phyloP scores from a whole-genome alignment of 2,329 filamentous ascomycete species.

The Neophaeococcomyces aloes region DNA sequence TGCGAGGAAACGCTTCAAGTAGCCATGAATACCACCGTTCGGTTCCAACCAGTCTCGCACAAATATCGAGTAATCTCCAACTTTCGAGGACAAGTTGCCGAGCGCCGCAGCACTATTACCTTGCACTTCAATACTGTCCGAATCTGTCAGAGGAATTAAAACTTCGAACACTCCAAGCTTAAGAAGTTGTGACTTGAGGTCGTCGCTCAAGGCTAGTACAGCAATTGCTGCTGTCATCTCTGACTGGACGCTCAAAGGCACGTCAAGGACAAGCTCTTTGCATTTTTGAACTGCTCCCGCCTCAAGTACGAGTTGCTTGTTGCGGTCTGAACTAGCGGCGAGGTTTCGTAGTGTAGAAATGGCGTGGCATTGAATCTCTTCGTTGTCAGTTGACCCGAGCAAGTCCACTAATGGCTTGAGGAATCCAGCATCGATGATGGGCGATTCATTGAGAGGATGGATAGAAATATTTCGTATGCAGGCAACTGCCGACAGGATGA shows the following conservation, averaged over 20 bases:
- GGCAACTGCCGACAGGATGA: conserved; percentile 92
- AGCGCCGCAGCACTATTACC: conserved; percentile 94
- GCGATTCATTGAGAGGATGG: conserved; percentile 92
- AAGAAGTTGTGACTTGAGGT: conserved; percentile 82
- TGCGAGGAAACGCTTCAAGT: conserved; percentile 81
- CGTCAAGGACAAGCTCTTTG: conserved; percentile 89
- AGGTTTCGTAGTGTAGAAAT: conserved; percentile 94
- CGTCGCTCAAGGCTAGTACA: conserved; percentile 87
- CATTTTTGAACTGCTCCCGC: conserved; percentile 96
- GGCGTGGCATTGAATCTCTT: conserved; percentile 97
- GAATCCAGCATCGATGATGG: conserved; percentile 96
- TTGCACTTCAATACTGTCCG: conserved; percentile 92
- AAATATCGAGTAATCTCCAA: conserved; percentile 94
- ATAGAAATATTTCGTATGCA: conserved; percentile 99
- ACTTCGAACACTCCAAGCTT: conserved; percentile 94
- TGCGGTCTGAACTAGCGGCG: conserved; percentile 90
- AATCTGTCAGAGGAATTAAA: conserved; percentile 87
- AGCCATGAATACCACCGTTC: conserved; percentile 88
- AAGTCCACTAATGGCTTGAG: conserved; percentile 87
- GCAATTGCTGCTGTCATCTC: conserved; percentile 99
- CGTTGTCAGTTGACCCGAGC: conserved; percentile 88
- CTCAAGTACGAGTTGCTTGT: conserved; percentile 95
- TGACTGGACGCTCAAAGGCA: conserved; percentile 87
- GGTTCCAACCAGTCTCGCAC: conserved; percentile 89
- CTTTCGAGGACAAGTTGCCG: conserved; percentile 94